A percentile compares a stretch with the other conserved stretches of the same genome.
These are phyloP conservation scores for Penicillium sumatraense DNA, from an alignment of 2,329 filamentous ascomycete species.

Conservation along the genomic window DNA sequence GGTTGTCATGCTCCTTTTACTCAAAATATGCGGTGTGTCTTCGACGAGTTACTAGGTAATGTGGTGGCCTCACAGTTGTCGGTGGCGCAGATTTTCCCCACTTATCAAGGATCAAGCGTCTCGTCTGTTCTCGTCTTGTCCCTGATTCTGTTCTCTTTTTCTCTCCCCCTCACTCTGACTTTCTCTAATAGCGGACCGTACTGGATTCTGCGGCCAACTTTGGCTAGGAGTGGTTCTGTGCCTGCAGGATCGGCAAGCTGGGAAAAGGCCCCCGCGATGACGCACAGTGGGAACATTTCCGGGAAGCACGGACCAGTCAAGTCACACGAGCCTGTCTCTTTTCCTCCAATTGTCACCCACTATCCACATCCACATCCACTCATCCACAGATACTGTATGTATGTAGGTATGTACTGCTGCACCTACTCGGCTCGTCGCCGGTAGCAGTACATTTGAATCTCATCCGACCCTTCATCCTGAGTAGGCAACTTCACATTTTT, in stretches of 20 bases:
- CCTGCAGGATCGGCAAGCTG: not conserved
- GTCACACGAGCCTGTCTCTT: not conserved
- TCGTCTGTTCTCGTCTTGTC: not conserved
- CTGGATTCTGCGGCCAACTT: not conserved
- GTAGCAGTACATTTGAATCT: slow-evolving; percentile 46
- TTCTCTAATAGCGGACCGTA: not conserved
- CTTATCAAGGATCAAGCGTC: not conserved
- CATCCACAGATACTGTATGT: too few relatives aligned
- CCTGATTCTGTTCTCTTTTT: not conserved
- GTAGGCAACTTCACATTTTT: slow-evolving; percentile 42
- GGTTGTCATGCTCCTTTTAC: too few relatives aligned
- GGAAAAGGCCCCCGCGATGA: not conserved
- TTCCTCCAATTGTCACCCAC: not conserved
- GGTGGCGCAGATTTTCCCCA: not conserved
- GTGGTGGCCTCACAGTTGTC: not conserved
- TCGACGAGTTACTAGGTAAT: not conserved
- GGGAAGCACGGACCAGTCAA: not conserved
- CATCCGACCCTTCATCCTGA: slow-evolving; percentile 39
- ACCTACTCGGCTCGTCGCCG: slow-evolving; percentile 16
- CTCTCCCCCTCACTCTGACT: too few relatives aligned
- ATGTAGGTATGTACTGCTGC: too few relatives aligned
- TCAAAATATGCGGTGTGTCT: slow-evolving; percentile 18
- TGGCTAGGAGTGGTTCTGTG: not conserved
- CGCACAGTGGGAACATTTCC: not conserved
- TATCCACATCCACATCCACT: too few relatives aligned